These are phyloP conservation scores for Aspergillus sp. DNA, from an alignment of 2,329 filamentous ascomycete species.

Conservation along the genomic window DNA sequence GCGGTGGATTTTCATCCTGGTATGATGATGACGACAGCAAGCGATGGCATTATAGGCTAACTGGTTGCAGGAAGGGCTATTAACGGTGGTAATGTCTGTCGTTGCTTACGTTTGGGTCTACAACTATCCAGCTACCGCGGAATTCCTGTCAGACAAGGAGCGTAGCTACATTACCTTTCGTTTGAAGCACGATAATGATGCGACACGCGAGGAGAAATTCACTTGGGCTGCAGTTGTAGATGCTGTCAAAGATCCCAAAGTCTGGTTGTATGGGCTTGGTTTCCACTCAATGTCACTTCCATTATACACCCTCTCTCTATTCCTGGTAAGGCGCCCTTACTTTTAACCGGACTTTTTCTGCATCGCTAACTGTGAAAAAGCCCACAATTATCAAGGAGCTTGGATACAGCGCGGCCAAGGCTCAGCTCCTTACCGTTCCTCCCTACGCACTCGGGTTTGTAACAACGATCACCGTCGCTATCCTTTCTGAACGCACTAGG, in stretches of 20 bases:
- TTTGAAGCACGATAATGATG: conserved; percentile 67
- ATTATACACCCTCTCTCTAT: conserved; percentile 41
- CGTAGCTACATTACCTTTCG: conserved; percentile 61
- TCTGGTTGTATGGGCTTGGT: conserved; percentile 69
- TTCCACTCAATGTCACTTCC: conserved; percentile 73
- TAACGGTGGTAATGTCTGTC: conserved; percentile 60
- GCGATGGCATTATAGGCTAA: not conserved
- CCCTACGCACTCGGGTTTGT: conserved; percentile 64
- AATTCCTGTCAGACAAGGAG: conserved; percentile 49
- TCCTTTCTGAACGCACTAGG: conserved; percentile 59
- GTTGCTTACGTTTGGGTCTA: conserved; percentile 42
- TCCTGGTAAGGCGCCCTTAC: conserved; percentile 27
- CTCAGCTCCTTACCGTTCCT: conserved; percentile 61
- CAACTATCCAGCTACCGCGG: conserved; percentile 44
- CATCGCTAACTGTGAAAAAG: conserved; percentile 13
- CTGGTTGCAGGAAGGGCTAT: conserved; percentile 59
- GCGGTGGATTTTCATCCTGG: conserved; percentile 67
- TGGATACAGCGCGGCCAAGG: conserved; percentile 42
- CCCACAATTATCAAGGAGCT: conserved; percentile 46
- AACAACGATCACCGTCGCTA: conserved; percentile 58
- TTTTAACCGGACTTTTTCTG: not conserved
- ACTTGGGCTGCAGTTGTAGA: conserved; percentile 64
- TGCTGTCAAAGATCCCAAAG: conserved; percentile 67
- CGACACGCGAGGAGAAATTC: conserved; percentile 67
- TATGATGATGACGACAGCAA: conserved; percentile 12